phyloP scores from a whole-genome alignment of 2,329 filamentous ascomycete genomes.

The Golovinomyces cichoracearum region DNA sequence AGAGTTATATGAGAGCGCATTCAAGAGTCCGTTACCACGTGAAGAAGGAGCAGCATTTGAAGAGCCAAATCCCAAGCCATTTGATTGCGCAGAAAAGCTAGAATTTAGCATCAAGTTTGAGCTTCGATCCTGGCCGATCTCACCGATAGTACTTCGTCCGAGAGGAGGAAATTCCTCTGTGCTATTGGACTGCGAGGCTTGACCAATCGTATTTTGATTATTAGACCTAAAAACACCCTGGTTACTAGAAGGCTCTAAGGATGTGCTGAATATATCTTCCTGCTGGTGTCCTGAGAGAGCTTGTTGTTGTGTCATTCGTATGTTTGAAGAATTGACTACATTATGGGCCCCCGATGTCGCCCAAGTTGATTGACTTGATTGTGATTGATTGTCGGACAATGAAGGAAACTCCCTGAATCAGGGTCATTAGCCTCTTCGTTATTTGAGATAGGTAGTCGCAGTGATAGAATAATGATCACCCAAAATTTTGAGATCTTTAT shows the following conservation, averaged over 20 bases:
- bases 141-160: conserved; percentile 29
- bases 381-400: conserved; percentile 31
- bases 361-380: conserved; percentile 15
- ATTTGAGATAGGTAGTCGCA: neutral
- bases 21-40: conserved; percentile 35
- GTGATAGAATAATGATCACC: no score
- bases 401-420: conserved; percentile 35
- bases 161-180: conserved; percentile 38
- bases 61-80: conserved; percentile 16
- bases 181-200: conserved; percentile 17
- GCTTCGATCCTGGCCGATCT: conserved; percentile 29
- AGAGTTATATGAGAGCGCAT: conserved; percentile 34
- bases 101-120: conserved; percentile 28
- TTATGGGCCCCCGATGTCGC: conserved; percentile 11
- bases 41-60: conserved; percentile 18
- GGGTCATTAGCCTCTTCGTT: neutral
- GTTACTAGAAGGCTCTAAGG: conserved; percentile 12
- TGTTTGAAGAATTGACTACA: conserved; percentile 11
- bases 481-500: neutral
- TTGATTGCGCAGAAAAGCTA: conserved; percentile 25
- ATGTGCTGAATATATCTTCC: conserved; percentile 15
- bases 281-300: conserved; percentile 13
- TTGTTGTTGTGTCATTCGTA: conserved; percentile 14
- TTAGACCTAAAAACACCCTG: conserved; percentile 15
- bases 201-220: conserved; percentile 14